phyloP scores from a whole-genome alignment of 345 rosid genomes.

The Trapa incisa region DNA sequence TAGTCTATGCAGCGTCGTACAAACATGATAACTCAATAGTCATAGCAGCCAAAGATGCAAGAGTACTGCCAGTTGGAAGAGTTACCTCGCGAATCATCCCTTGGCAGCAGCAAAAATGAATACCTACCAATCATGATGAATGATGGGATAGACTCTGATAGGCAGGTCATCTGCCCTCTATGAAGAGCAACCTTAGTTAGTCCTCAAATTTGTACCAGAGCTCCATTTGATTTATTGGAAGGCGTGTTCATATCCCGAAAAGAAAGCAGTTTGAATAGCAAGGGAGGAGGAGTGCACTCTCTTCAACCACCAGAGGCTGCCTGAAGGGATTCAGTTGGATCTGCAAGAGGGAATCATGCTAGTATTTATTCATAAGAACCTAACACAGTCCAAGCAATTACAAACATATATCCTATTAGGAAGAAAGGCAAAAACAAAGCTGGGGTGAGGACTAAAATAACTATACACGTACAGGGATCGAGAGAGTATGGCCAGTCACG shows the following conservation, averaged over 20 bases:
- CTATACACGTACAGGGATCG: conserved; percentile 30
- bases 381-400: conserved; percentile 7
- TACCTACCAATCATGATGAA: not conserved
- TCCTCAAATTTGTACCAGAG: not conserved
- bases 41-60: too few relatives aligned
- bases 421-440: not conserved
- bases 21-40: too few relatives aligned
- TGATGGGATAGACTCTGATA: not conserved
- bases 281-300: conserved; percentile 51
- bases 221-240: not conserved
- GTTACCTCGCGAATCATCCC: too few relatives aligned
- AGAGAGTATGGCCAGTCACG: conserved; percentile 36
- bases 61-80: too few relatives aligned
- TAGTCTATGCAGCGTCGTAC: too few relatives aligned
- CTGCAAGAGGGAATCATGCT: conserved; percentile 24
- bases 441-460: not conserved
- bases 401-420: not conserved
- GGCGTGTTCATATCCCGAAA: conserved; percentile 25
- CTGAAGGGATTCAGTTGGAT: conserved; percentile 80
- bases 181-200: not conserved
- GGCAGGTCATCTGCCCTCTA: not conserved
- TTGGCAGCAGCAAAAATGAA: not conserved
- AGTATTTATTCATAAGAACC: not conserved
- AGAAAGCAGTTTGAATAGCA: conserved; percentile 93
- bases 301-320: conserved; percentile 87